These are phyloP conservation scores for Boletus rubropictus DNA, from an alignment of 768 basidiomycete species.

Conservation along the genomic window DNA sequence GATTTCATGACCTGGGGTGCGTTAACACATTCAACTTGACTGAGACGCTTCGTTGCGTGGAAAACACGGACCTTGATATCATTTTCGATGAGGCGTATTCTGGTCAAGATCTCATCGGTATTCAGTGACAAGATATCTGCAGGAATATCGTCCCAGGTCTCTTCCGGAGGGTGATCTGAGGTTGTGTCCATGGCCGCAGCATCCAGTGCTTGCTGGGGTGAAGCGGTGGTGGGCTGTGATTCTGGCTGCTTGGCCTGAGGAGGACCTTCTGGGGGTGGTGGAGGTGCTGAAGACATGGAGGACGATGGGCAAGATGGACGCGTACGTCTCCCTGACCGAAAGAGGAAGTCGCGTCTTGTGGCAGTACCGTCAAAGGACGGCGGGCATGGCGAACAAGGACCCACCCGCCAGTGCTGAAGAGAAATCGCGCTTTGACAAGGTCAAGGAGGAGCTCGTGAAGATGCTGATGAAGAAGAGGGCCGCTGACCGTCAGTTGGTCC, in stretches of 20 bases:
- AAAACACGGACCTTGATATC: constrained; percentile 73
- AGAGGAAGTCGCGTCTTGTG: constrained; percentile 17
- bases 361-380: background rate
- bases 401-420: constrained; percentile 53
- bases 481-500: constrained; percentile 71
- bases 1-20: constrained; percentile 86
- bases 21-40: background rate
- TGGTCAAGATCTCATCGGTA: constrained; percentile 83
- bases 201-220: constrained; percentile 31
- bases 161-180: constrained; percentile 64
- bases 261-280: constrained; percentile 42
- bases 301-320: constrained; percentile 16
- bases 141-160: constrained; percentile 89
- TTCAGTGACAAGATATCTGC: constrained; percentile 73
- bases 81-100: constrained; percentile 92
- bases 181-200: constrained; percentile 63
- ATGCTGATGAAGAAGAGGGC: constrained; percentile 70
- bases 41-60: background rate
- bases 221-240: constrained; percentile 28
- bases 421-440: constrained; percentile 61
- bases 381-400: constrained; percentile 36
- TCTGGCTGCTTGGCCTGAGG: constrained; percentile 49
- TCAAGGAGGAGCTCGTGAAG: constrained; percentile 69
- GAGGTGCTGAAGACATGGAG: constrained; percentile 53
- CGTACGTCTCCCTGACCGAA: constrained; percentile 24